Percentiles rank a stretch among this genome's conserved stretches.
These are phyloP conservation scores for Suhomyces vadensis DNA, from an alignment of 805 yeast genomes.

Conservation along the genomic window DNA sequence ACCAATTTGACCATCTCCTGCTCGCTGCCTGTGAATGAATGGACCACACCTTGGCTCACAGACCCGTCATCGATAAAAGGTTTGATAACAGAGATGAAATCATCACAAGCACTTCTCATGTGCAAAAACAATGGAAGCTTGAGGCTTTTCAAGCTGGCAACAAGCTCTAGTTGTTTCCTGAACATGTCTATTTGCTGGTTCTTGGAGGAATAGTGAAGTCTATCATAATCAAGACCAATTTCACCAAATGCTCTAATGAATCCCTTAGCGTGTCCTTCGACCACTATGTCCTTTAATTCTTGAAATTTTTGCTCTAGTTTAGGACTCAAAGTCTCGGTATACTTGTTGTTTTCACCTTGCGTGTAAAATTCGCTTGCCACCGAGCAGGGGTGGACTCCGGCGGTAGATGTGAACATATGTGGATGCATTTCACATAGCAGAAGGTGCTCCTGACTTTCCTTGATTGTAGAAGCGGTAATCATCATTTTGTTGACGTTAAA, in stretches of 20 bases:
- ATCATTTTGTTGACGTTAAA: slow-evolving; percentile 69
- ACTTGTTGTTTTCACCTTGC: slow-evolving; percentile 17
- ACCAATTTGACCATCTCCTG: slow-evolving; percentile 63
- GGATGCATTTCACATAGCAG: slow-evolving; percentile 48
- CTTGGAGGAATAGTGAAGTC: slow-evolving; percentile 72
- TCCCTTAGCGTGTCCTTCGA: slow-evolving; percentile 48
- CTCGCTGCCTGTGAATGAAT: slow-evolving; percentile 85
- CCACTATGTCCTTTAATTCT: slow-evolving; percentile 50
- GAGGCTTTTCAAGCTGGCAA: slow-evolving; percentile 40
- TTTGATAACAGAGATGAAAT: slow-evolving; percentile 62
- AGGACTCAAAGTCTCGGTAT: slow-evolving; percentile 37
- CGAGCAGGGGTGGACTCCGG: slow-evolving; percentile 95
- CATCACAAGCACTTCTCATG: slow-evolving; percentile 83
- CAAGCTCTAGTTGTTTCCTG: slow-evolving; percentile 67
- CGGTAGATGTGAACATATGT: slow-evolving; percentile 57
- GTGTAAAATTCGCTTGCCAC: slow-evolving; percentile 51
- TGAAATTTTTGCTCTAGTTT: slow-evolving; percentile 45
- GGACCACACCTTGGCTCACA: slow-evolving; percentile 62
- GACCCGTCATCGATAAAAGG: slow-evolving; percentile 58
- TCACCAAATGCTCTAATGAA: slow-evolving; percentile 87
- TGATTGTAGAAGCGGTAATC: slow-evolving; percentile 78
- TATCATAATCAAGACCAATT: slow-evolving; percentile 91
- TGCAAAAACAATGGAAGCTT: slow-evolving; percentile 83
- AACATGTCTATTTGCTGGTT: slow-evolving; percentile 70
- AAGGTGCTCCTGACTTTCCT: slow-evolving; percentile 65